Base-by-base conservation (phyloP, 345 rosid species). In the Lagerstroemia speciosa region DNA sequence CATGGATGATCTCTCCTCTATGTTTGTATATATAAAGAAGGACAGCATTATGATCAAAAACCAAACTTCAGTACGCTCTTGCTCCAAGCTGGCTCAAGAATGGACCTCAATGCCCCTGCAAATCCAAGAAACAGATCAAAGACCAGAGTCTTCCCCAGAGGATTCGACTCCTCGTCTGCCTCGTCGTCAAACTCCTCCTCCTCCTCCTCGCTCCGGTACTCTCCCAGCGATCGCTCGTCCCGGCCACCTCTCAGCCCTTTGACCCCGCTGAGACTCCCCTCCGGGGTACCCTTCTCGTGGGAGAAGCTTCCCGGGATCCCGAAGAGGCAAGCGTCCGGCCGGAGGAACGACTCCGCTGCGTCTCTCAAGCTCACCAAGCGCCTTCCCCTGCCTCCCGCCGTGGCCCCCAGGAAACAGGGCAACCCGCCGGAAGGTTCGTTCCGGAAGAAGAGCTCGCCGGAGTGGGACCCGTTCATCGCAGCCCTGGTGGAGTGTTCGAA, bases 281-380 rank as follows among this genome's bases (percentile, higher is more conserved):
- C 81, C n/a, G 97, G 96, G 5, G 84, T 89, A 17, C 98, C 98
- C 4, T 93, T 93, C 73, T 93, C 98, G 0, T 93, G 98, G 98
- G 98, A 93, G 63, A 82, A 84, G 3, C 74, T 84, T 15, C 98
- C 98, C 0, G 98, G 98, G 43, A 83, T 89, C 45, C 97, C 98
- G 6, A 93, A 93, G 81, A 88, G 81, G 48, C 78, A 73, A 29
- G 64, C 57, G 53, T 67, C 71, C 72, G 71, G 65, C 63, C 78
- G 74, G 38, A 79, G 72, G 12, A 82, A 85, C 24, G 69, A 75
- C 16, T 82, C 81, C 22, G 66, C 83, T 36, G 31, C 52, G 4
- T 12, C 63, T 50, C 41, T 34, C 8, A 48, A 50, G 60, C 62
- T 27, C 29, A 31, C 17, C 19, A 50, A 12, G 19, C 55, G 62